Evolutionary conservation across 176 grass and related monocot genomes (phyloP), one percentile per base, ranked within the genome.

Genomic region (Stipa capillata): DNA sequence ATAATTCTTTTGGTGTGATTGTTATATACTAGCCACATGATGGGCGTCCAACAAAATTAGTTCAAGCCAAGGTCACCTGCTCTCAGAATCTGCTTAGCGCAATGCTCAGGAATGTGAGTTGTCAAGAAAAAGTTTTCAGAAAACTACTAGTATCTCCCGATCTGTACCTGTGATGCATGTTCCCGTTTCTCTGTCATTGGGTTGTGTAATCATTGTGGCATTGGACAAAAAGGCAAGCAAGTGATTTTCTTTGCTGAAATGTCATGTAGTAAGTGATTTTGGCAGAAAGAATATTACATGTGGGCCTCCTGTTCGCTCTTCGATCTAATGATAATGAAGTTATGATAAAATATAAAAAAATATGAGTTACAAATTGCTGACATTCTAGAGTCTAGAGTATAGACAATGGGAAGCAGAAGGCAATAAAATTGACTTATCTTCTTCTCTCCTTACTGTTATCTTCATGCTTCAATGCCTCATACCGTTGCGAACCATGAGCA

Each of bases 11-110:
- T 33, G 48, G 10, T 24, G 31, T 70, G 23, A 71, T 85, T 85
- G 63, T 76, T 81, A 85, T 72, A 63, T 57, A 77, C 70, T 76
- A 55, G 80, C 77, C 82, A 85, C 87, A 85, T 89, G 82, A 85
- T 82, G 39, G 45, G 44, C 55, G 65, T 69, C 34, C 44, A 76
- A 23, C 71, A 71, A 69, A 63, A 63, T 76, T 43, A 39, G 71
- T 32, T 85, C 53, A 65, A 67, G 63, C 77, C 49, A 77, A 85
- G 57, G 63, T 62, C 82, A 89, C 78, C 87, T 85, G 85, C 73
- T 72, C 65, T 85, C 36, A 77, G 77, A 83, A 72, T 85, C 77
- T 81, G 82, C 82, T 85, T 85, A 81, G 77, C 69, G 49, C 76
- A 56, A 35, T 56, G 76, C 76, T 55, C 48, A 65, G 54, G 56